Base-by-base conservation (phyloP, 495 filamentous ascomycete genomes). In the Daldinia vernicosa region DNA sequence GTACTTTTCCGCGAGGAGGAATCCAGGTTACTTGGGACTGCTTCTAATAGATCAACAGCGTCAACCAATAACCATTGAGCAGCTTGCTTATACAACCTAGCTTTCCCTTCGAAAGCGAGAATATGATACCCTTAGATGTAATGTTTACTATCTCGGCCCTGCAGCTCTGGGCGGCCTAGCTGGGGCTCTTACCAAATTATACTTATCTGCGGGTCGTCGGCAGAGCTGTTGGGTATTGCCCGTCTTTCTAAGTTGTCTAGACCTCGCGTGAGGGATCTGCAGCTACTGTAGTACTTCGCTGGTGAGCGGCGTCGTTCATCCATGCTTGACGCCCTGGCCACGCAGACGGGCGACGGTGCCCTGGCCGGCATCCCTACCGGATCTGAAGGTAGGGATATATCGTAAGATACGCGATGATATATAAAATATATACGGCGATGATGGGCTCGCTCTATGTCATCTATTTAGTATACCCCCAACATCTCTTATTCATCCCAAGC, bases 261-360 rank as follows among this genome's bases (percentile, higher is more conserved):
- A 59, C 60, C 39, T 52, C 28, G 19, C 28, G 30, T 50, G 3
- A 52, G 26, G 24, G 55, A 62, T 61, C 56, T 63, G 60, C 58
- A 62, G 52, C 55, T 55, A 73, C 70, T 69, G 65, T 72, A 62
- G 52, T 62, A 69, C 65, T 69, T 66, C 33, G 52, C 37, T 54
- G 59, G 61, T 40, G 22, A 35, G 24, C 47, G 30, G 7, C 28
- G 51, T 47, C 37, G 28, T 33, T 63, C 62, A 66, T 37, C 70
- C 70, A 62, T 69, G 61, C 28, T 52, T 28, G 27, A 56, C 19
- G 56, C 62, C 37, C 57, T 45, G 60, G 37, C 32, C 57, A 50
- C 39, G 39, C 39, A 59, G 26, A 39, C 26, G 70, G 43, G 12
- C 39, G 28, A 51, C 40, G 56, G 61, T 40, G 50, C 55, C 39